phyloP scores from a whole-genome alignment of 257 asterid genomes.

The Nicotiana paniculata region DNA sequence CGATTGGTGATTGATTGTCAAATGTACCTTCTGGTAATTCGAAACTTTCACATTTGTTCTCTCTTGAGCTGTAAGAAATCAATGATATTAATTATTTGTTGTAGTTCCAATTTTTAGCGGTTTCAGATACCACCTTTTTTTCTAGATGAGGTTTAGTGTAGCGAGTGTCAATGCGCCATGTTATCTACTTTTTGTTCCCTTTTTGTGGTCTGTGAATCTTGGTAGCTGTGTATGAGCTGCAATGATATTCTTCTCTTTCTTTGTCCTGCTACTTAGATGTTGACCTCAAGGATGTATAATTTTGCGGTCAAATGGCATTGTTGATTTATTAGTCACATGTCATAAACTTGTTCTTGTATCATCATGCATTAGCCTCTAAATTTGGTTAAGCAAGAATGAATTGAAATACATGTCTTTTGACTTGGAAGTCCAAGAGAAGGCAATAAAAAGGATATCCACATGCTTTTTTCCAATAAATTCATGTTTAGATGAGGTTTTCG shows the following conservation, averaged over 20 bases:
- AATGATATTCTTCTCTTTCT: background rate
- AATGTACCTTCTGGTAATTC: conserved; percentile 6
- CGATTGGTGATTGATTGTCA: background rate
- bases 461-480: background rate
- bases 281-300: background rate
- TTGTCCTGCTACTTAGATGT: background rate
- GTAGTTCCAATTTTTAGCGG: conserved; percentile 6
- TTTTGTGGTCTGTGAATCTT: conserved; percentile 4
- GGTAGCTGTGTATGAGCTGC: background rate
- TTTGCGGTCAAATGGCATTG: background rate
- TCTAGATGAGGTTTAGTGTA: conserved; percentile 8
- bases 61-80: background rate
- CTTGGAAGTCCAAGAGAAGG: background rate
- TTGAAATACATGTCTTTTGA: background rate
- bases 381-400: background rate
- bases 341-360: background rate
- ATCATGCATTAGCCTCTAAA: background rate
- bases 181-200: background rate
- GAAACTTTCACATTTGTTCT: background rate
- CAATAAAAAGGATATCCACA: background rate
- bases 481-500: background rate
- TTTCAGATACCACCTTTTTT: background rate
- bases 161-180: background rate
- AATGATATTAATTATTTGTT: background rate
- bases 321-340: background rate